These are phyloP conservation scores for Hypoxylon subgilvum DNA, from an alignment of 495 filamentous ascomycete species.

Conservation along the genomic window DNA sequence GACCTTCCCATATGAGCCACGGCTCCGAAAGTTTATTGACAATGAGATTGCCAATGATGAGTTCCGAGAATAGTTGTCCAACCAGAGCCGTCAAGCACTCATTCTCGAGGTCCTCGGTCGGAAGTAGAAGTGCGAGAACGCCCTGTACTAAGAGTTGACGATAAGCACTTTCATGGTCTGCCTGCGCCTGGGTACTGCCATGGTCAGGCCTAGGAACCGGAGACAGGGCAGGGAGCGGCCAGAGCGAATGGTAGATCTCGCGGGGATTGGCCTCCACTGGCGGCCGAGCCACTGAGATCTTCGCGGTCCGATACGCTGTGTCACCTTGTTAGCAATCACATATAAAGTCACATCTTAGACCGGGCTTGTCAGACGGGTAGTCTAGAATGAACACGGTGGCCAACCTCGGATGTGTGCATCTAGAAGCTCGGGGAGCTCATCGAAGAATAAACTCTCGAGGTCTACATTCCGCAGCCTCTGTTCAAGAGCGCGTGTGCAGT, in stretches of 20 bases:
- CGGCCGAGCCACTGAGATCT: conserved; percentile 58
- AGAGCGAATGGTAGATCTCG: conserved; percentile 81
- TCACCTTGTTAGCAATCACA: conserved; percentile 15
- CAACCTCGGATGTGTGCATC: conserved; percentile 81
- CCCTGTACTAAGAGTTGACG: conserved; percentile 80
- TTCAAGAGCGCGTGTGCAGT: conserved; percentile 85
- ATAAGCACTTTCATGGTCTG: conserved; percentile 78
- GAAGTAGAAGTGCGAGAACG: conserved; percentile 79
- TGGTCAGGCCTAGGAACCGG: conserved; percentile 69
- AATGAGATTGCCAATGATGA: conserved; percentile 79
- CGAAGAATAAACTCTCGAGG: conserved; percentile 78
- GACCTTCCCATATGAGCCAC: conserved; percentile 81
- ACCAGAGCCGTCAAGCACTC: conserved; percentile 80
- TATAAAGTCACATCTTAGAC: conserved; percentile 6
- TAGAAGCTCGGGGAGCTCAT: conserved; percentile 85
- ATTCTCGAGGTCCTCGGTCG: conserved; percentile 91
- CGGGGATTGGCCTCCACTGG: conserved; percentile 64
- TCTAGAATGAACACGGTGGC: conserved; percentile 37
- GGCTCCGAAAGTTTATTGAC: conserved; percentile 80
- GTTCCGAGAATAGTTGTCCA: conserved; percentile 81
- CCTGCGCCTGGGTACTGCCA: conserved; percentile 62
- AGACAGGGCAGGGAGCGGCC: conserved; percentile 77
- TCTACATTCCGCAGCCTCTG: conserved; percentile 82
- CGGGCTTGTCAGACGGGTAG: background rate
- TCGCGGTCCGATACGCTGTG: conserved; percentile 62